Evolutionary conservation across 2,329 filamentous ascomycete species (phyloP), one percentile per base, ranked within the genome.

Genomic region (Penicillium sp.): DNA sequence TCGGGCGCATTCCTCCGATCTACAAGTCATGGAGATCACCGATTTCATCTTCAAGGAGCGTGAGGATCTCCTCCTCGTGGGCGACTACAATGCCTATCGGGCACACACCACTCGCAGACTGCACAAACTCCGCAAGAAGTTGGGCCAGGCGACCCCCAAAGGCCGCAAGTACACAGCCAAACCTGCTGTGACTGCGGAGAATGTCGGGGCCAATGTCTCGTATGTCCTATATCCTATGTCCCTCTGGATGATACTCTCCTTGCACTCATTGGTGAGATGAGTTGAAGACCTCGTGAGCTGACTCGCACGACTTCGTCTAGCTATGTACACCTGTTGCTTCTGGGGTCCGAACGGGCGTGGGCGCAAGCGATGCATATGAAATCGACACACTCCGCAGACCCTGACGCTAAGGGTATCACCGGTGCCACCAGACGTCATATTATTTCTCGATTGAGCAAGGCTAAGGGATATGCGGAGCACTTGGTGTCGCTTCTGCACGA

Each of bases 331-430:
- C 81, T 97, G n/a, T 81, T 93, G 28, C 82, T 99, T 52, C 85
- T 97, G 67, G 90, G 87, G 34, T 87, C 92, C 56, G 94, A 99
- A 78, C 85, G 94, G 60, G 91, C 92, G 48, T 97, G 92, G 91
- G 93, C 94, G 33, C 88, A 96, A 73, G 93, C 92, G 54, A 95
- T 97, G 92, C 87, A 89, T 70, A 91, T 97, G 83, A 97, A 96
- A 75, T 84, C 91, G 3, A 80, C 85, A 18, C 91, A 95, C 71
- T 85, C 90, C 34, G 83, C 89, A 64, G 91, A 94, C 65, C 86
- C 87, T 56, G 79, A 81, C 33, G 77, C 81, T 48, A 90, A 91
- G 72, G 88, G 87, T 45, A 89, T 96, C 60, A 84, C 87, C 24
- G 89, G 92, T 56, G 86, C 88, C 48, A 89, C 90, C 16, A 87